Evolutionary conservation across 306 rosid species (phyloP).

Genomic region (Vicia villosa): DNA sequence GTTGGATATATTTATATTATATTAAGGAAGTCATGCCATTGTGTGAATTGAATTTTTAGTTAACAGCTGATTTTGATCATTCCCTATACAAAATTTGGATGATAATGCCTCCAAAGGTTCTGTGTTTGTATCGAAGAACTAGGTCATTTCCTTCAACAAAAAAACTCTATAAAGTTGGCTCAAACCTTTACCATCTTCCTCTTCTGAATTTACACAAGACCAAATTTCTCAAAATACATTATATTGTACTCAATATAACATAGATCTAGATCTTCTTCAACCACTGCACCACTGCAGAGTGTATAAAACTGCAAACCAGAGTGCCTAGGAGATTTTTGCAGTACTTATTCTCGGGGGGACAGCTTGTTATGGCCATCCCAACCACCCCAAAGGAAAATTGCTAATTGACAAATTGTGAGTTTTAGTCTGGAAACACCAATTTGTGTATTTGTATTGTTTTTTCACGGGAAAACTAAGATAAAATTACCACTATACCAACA

Average conservation of each 20-base stretch:
- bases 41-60: conserved; percentile 8
- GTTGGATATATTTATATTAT: not conserved
- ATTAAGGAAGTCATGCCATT: conserved; percentile 10
- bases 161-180: not conserved
- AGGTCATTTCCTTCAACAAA: not conserved
- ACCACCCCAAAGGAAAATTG: too few relatives aligned
- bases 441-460: too few relatives aligned
- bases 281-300: not conserved
- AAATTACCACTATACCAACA: too few relatives aligned
- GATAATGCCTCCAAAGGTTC: not conserved
- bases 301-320: not conserved
- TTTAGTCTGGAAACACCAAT: too few relatives aligned
- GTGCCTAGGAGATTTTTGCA: not conserved
- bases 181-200: not conserved
- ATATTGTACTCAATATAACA: conserved; percentile 13
- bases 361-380: too few relatives aligned
- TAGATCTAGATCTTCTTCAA: not conserved
- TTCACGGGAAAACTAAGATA: too few relatives aligned
- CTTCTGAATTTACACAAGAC: not conserved
- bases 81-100: not conserved
- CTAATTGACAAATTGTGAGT: too few relatives aligned
- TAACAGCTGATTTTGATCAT: not conserved
- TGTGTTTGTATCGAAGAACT: not conserved
- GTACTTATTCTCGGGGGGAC: too few relatives aligned
- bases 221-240: not conserved